phyloP scores from a whole-genome alignment of 1,284 basidiomycete genomes.

The Fomitopsis pinicola region DNA sequence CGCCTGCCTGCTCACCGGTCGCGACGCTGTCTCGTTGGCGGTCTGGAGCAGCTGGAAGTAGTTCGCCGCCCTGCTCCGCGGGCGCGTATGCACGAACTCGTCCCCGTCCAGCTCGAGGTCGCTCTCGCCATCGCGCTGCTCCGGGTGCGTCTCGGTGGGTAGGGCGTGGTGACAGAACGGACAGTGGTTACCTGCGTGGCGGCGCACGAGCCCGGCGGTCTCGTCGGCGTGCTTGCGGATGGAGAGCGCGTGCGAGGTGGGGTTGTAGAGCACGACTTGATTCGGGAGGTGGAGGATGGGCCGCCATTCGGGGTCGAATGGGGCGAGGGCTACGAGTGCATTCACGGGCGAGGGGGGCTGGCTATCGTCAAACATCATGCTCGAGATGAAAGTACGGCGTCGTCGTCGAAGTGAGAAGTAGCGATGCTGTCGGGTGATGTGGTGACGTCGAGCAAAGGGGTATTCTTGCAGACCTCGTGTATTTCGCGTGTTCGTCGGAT shows the following conservation, averaged over 20 bases:
- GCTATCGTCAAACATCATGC: constrained; percentile 16
- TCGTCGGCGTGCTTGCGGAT: constrained; percentile 41
- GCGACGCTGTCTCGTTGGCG: constrained; percentile 60
- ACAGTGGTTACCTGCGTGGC: constrained; percentile 34
- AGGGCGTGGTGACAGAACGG: constrained; percentile 69
- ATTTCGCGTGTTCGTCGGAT: no score
- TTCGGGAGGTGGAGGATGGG: constrained; percentile 75
- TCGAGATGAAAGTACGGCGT: background rate
- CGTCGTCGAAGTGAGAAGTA: background rate
- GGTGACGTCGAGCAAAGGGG: no score
- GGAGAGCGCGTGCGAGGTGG: constrained; percentile 79
- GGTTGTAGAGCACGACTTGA: constrained; percentile 87
- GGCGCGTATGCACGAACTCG: constrained; percentile 13
- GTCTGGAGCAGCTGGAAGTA: constrained; percentile 72
- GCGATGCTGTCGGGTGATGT: no score
- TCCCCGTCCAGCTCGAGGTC: constrained; percentile 14
- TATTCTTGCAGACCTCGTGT: no score
- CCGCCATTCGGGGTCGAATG: constrained; percentile 47
- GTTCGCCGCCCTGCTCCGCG: constrained; percentile 51
- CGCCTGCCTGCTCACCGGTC: constrained; percentile 46
- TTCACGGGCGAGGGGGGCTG: constrained; percentile 16
- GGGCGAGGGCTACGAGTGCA: constrained; percentile 18
- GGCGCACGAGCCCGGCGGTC: background rate
- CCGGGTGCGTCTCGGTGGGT: constrained; percentile 21
- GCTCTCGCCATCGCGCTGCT: constrained; percentile 24